A percentile compares a stretch with the other conserved stretches of the same genome.
Conservation (phyloP, 345 rosid species). For the Populus ilicifolia region DNA sequence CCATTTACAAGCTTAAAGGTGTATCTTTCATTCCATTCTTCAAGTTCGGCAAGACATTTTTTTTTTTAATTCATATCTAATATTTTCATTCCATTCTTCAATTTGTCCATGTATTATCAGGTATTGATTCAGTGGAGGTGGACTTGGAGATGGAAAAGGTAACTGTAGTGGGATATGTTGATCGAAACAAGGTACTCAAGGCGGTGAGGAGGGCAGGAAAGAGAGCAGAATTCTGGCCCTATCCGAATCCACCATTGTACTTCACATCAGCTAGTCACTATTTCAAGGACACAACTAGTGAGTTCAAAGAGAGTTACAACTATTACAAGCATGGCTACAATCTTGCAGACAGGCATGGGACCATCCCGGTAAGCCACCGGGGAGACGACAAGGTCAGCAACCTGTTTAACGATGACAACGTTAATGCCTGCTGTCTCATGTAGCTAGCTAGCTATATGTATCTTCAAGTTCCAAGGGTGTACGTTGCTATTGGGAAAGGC, state of each 20-base stretch:
- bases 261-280: slow-evolving; percentile 61
- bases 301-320: slow-evolving; percentile 82
- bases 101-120: slow-evolving; percentile 18
- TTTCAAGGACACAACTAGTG: slow-evolving; percentile 69
- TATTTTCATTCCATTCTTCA: background rate
- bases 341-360: slow-evolving; percentile 58
- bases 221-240: slow-evolving; percentile 94
- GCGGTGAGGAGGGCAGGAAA: slow-evolving; percentile 82
- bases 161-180: slow-evolving; percentile 77
- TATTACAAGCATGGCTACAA: slow-evolving; percentile 84
- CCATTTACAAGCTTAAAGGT: slow-evolving; percentile 87
- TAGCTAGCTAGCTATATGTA: slow-evolving; percentile 11
- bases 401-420: slow-evolving; percentile 88
- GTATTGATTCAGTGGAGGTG: slow-evolving; percentile 79
- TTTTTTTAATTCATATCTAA: too few species aligned
- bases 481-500: too few species aligned
- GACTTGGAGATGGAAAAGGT: slow-evolving; percentile 67
- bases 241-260: slow-evolving; percentile 77
- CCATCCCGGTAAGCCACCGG: slow-evolving; percentile 55
- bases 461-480: too few species aligned
- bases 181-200: slow-evolving; percentile 78
- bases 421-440: slow-evolving; percentile 83
- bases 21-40: background rate
- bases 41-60: too few species aligned
- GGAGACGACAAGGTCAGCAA: slow-evolving; percentile 93